phyloP scores from a whole-genome alignment of 2,329 filamentous ascomycete genomes.

The Fonsecaea monophora region DNA sequence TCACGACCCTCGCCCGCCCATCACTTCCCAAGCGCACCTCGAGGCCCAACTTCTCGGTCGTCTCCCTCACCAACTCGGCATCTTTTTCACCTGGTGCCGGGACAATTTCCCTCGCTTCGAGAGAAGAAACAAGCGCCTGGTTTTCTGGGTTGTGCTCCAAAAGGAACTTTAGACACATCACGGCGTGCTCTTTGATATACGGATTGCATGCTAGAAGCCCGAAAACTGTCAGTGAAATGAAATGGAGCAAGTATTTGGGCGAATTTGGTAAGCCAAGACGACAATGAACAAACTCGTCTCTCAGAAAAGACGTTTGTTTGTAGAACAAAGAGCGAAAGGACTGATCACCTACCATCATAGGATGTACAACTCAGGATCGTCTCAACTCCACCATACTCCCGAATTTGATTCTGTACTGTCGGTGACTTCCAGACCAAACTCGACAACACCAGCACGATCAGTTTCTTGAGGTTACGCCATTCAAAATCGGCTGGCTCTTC shows the following conservation, averaged over 20 bases:
- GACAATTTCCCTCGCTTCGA: conserved; percentile 53
- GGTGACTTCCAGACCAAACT: conserved; percentile 86
- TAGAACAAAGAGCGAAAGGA: neutral
- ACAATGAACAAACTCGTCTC: neutral
- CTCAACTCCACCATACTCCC: conserved; percentile 83
- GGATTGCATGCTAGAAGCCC: conserved; percentile 64
- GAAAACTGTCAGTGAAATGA: conserved; percentile 10
- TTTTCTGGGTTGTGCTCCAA: conserved; percentile 60
- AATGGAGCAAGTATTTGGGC: neutral
- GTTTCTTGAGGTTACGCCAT: conserved; percentile 86
- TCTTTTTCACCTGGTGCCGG: conserved; percentile 45
- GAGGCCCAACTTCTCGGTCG: conserved; percentile 51
- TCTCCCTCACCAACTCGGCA: conserved; percentile 43
- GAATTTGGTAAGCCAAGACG: neutral
- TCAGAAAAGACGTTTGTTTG: neutral
- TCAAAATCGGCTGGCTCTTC: conserved; percentile 71
- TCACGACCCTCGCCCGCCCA: conserved; percentile 45
- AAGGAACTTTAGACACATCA: conserved; percentile 81
- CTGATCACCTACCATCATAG: conserved; percentile 74
- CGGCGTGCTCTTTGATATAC: conserved; percentile 89
- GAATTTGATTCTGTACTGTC: conserved; percentile 85
- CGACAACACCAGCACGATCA: conserved; percentile 88
- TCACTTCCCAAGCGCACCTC: conserved; percentile 52
- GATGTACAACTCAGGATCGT: conserved; percentile 86
- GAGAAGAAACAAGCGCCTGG: conserved; percentile 60